Conservation (phyloP, 2,329 filamentous ascomycete genomes). For the Nakataea oryzae region DNA sequence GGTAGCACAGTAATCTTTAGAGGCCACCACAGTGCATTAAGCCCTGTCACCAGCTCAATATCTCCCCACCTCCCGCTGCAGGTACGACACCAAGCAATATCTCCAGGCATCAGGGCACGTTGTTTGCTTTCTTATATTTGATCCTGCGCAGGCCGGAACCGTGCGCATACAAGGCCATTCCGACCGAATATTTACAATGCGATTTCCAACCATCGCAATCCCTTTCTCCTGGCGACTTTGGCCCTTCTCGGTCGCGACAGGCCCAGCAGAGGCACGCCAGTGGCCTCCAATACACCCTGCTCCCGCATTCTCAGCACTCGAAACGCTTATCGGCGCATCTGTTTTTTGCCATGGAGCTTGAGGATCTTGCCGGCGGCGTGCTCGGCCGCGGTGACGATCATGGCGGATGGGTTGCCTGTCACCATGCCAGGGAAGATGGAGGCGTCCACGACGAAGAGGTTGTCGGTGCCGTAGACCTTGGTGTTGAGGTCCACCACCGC, state of each 20-base stretch:
- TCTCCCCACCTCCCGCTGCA: too few relatives aligned
- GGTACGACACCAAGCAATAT: too few relatives aligned
- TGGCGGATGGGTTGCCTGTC: conserved; percentile 47
- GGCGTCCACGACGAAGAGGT: conserved; percentile 52
- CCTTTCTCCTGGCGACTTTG: neutral
- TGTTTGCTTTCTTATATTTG: neutral
- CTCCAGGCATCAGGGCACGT: neutral
- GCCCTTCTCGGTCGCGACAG: neutral
- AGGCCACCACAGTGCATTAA: too few relatives aligned
- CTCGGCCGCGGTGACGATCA: conserved; percentile 28
- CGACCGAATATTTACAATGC: neutral
- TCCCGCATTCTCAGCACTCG: neutral
- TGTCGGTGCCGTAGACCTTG: conserved; percentile 48
- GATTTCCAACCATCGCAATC: neutral
- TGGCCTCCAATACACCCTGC: neutral
- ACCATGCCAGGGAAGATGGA: conserved; percentile 54
- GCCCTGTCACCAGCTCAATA: too few relatives aligned
- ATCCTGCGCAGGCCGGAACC: too few relatives aligned
- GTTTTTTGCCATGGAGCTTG: neutral
- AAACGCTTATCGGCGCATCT: neutral
- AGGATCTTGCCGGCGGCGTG: conserved; percentile 18
- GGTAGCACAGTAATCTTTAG: neutral
- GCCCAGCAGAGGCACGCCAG: too few relatives aligned
- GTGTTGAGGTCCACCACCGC: conserved; percentile 46
- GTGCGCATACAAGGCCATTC: neutral